Conservation (phyloP, 2,329 filamentous ascomycete species). For the Myriosclerotinia curreyana region DNA sequence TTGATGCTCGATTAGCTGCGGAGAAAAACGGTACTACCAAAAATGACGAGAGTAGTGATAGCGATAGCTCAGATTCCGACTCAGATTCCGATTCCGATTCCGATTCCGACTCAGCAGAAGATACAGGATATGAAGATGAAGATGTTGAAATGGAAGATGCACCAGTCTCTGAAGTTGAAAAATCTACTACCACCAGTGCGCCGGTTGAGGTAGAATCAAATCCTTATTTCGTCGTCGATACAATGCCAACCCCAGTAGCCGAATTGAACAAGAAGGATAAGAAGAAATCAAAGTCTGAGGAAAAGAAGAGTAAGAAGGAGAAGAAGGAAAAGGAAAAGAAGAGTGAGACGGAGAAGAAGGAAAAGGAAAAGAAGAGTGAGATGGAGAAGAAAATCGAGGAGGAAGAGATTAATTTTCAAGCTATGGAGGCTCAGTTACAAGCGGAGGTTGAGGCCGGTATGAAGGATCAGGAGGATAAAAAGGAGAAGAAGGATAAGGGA, state of each 20-base stretch:
- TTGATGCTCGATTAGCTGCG: constrained; percentile 26
- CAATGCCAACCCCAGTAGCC: constrained; percentile 31
- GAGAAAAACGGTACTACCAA: constrained; percentile 6
- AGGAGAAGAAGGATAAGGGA: constrained; percentile 24
- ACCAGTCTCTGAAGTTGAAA: constrained; percentile 2
- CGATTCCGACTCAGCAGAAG: neutral
- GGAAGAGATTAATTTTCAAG: constrained; percentile 29
- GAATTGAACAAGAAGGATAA: constrained; percentile 24
- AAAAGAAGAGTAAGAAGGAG: constrained; percentile 1
- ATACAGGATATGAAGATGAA: constrained; percentile 12
- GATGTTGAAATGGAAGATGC: constrained; percentile 21
- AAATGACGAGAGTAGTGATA: constrained; percentile 2
- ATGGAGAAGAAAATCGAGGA: constrained; percentile 54
- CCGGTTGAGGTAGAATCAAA: constrained; percentile 26
- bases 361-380: neutral
- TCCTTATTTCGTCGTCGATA: constrained; percentile 33
- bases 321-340: constrained; percentile 42
- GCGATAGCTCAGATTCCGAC: constrained; percentile 13
- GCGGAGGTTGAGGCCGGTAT: constrained; percentile 31
- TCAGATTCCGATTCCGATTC: constrained; percentile 13
- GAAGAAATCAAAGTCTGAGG: constrained; percentile 17
- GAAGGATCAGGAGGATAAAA: constrained; percentile 25
- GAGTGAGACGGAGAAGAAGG: constrained; percentile 67
- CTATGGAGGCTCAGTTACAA: constrained; percentile 29
- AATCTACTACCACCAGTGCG: neutral